A percentile compares a stretch with the other conserved stretches of the same genome.
phyloP scores from a whole-genome alignment of 352 stramenopile species.

The Saprolegnia parasitica region DNA sequence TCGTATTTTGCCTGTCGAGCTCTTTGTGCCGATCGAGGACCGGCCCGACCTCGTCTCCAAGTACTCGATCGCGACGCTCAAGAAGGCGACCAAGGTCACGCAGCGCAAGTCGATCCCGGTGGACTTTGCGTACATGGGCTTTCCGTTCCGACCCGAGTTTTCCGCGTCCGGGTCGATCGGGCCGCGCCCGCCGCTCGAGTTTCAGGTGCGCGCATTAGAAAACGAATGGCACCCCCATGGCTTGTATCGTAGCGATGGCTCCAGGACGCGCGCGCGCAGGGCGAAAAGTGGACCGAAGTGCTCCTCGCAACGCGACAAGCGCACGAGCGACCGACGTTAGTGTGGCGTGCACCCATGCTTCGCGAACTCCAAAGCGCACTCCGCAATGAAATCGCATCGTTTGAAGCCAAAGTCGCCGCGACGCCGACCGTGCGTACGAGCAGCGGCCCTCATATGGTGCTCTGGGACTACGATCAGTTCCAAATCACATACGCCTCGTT shows the following conservation, averaged over 20 bases:
- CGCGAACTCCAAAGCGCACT: constrained; percentile 54
- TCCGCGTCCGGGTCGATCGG: constrained; percentile 4
- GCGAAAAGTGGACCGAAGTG: constrained; percentile 70
- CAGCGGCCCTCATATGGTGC: constrained; percentile 33
- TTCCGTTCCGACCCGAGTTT: constrained; percentile 2
- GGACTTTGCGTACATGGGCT: constrained; percentile 43
- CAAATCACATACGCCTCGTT: constrained; percentile 71
- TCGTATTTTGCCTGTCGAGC: constrained; percentile 71
- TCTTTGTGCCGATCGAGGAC: constrained; percentile 65
- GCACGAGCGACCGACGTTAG: constrained; percentile 63
- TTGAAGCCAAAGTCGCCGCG: constrained; percentile 38
- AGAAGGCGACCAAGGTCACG: constrained; percentile 36
- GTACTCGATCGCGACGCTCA: constrained; percentile 47
- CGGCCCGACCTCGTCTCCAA: constrained; percentile 50
- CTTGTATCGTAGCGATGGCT: constrained; percentile 14
- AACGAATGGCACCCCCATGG: not conserved
- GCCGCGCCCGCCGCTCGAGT: constrained; percentile 13
- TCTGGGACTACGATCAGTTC: constrained; percentile 81
- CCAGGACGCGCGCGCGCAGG: constrained; percentile 53
- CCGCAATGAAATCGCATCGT: constrained; percentile 44
- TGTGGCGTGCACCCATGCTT: constrained; percentile 69
- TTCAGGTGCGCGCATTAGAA: not conserved
- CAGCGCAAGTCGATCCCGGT: constrained; percentile 33
- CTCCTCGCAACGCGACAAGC: constrained; percentile 48
- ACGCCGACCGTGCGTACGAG: constrained; percentile 21